A percentile compares a stretch with the other conserved stretches of the same genome.
Evolutionary conservation across 2,329 filamentous ascomycete genomes (phyloP).

Genomic region (Xylaria sp.): DNA sequence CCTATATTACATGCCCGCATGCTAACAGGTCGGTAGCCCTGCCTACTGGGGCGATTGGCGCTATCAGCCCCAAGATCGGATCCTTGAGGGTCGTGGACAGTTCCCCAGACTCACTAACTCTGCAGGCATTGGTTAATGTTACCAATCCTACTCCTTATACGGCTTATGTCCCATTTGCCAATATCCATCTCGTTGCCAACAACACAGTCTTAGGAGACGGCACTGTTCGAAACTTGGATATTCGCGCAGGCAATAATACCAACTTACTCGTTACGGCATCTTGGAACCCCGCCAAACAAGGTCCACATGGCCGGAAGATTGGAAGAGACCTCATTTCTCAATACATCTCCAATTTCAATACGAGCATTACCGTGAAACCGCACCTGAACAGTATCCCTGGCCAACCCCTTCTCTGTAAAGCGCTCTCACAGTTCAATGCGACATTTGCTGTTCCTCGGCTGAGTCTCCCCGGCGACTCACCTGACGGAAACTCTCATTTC

Average conservation of each 20-base stretch:
- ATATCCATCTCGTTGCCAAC: conserved; percentile 80
- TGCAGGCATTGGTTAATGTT: conserved; percentile 80
- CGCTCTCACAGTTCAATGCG: conserved; percentile 77
- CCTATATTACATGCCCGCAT: conserved; percentile 28
- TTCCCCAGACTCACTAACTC: conserved; percentile 73
- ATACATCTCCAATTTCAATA: conserved; percentile 90
- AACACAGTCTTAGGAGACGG: conserved; percentile 80
- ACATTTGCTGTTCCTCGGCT: conserved; percentile 78
- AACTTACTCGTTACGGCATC: conserved; percentile 73
- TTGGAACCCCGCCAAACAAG: conserved; percentile 79
- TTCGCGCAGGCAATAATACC: conserved; percentile 77
- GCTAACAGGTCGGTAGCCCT: conserved; percentile 64
- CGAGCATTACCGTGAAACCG: conserved; percentile 77
- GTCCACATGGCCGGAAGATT: conserved; percentile 67
- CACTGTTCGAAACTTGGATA: conserved; percentile 69
- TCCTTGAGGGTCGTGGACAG: conserved; percentile 80
- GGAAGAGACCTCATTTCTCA: conserved; percentile 82
- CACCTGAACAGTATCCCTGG: conserved; percentile 79
- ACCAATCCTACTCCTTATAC: conserved; percentile 92
- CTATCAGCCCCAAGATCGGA: conserved; percentile 71
- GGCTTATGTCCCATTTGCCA: conserved; percentile 82
- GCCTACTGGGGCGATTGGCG: conserved; percentile 62
- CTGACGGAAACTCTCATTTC: conserved; percentile 69
- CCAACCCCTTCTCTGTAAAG: conserved; percentile 76
- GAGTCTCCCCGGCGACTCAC: conserved; percentile 63